These are phyloP conservation scores for Nicotiana undulata DNA, from an alignment of 257 asterid genomes.

Conservation along the genomic window DNA sequence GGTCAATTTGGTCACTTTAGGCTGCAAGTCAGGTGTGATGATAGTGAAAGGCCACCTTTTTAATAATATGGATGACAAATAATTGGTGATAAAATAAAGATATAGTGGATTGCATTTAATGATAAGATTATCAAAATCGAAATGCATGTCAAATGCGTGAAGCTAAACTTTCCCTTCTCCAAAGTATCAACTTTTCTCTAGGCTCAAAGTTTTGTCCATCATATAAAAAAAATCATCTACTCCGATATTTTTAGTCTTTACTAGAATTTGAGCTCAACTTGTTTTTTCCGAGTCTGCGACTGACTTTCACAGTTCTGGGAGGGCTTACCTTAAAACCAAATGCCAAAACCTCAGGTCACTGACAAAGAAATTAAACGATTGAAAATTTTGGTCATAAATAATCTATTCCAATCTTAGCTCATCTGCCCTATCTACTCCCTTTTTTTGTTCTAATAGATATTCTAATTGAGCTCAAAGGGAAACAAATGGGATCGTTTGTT, in stretches of 20 bases:
- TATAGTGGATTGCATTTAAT: background rate
- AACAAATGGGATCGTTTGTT: background rate
- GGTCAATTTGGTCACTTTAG: background rate
- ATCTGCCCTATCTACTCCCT: background rate
- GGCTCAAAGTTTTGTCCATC: background rate
- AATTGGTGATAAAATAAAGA: background rate
- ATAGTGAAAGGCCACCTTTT: constrained; percentile 1
- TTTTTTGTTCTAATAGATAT: background rate
- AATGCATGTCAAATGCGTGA: constrained; percentile 6
- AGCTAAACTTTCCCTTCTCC: background rate
- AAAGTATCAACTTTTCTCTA: too few relatives aligned
- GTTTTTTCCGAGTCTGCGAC: background rate
- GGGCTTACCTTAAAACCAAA: too few relatives aligned
- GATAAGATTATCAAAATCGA: background rate
- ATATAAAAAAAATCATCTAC: background rate
- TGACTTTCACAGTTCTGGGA: too few relatives aligned
- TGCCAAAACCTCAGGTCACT: too few relatives aligned
- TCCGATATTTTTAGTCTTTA: too few relatives aligned
- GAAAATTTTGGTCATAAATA: background rate
- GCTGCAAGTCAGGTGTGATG: constrained; percentile 1
- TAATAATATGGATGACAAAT: background rate
- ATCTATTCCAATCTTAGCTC: background rate
- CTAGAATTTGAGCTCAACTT: background rate
- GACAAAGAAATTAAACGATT: too few relatives aligned
- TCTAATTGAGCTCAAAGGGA: background rate